A percentile compares a stretch with the other conserved stretches of the same genome.
Evolutionary conservation across 108 stramenopile species (phyloP).

Genomic region (Cyclotella cryptica): DNA sequence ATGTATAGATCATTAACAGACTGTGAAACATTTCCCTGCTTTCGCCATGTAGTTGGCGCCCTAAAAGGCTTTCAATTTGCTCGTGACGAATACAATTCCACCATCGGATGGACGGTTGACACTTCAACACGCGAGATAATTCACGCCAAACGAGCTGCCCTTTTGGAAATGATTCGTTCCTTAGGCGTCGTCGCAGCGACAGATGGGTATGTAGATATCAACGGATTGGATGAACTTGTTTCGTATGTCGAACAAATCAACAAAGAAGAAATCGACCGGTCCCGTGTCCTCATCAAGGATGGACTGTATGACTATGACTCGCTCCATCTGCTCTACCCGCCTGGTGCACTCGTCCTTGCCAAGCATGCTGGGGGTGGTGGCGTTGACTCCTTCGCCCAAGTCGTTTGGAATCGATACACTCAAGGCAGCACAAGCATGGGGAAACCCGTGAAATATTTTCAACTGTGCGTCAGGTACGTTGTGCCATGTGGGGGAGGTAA

Average conservation of each 20-base stretch:
- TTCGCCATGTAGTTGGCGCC: constrained; percentile 38
- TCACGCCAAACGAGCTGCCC: constrained; percentile 60
- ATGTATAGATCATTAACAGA: too few relatives aligned
- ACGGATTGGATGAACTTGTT: constrained; percentile 67
- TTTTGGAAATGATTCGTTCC: constrained; percentile 54
- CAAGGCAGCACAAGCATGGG: constrained; percentile 62
- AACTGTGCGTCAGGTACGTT: constrained; percentile 64
- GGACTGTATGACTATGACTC: constrained; percentile 75
- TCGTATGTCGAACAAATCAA: constrained; percentile 42
- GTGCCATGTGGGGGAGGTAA: constrained; percentile 56
- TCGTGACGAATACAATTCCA: constrained; percentile 60
- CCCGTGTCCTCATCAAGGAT: constrained; percentile 28
- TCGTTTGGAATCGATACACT: constrained; percentile 66
- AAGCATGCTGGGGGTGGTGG: constrained; percentile 63
- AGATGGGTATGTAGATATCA: constrained; percentile 43
- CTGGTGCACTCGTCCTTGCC: constrained; percentile 56
- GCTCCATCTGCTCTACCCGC: constrained; percentile 51
- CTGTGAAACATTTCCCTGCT: too few relatives aligned
- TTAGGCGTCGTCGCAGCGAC: constrained; percentile 50
- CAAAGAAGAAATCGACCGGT: constrained; percentile 32
- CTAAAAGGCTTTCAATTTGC: constrained; percentile 67
- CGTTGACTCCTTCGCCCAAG: constrained; percentile 63
- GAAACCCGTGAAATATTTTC: constrained; percentile 56
- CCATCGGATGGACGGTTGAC: constrained; percentile 13
- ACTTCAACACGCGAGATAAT: constrained; percentile 1